Evolutionary conservation across 768 basidiomycete genomes (phyloP).

Genomic region (Arthromyces matolae): DNA sequence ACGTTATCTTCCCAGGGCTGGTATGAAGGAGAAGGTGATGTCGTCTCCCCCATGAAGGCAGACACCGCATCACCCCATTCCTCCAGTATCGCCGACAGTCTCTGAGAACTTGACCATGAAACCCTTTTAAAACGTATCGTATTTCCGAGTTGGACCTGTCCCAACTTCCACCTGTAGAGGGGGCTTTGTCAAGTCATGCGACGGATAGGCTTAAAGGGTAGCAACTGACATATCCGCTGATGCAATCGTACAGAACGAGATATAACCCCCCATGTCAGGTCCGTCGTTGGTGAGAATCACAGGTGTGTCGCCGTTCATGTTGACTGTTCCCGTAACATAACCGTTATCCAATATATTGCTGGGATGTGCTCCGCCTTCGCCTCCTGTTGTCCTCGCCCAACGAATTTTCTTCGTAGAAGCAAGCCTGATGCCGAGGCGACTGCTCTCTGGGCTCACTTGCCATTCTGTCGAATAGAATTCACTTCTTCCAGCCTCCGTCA

Average conservation of each 20-base stretch:
- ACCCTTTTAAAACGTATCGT: conserved; percentile 51
- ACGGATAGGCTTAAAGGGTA: not conserved
- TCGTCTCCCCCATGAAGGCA: too few species aligned
- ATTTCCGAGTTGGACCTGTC: conserved; percentile 57
- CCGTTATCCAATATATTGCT: conserved; percentile 65
- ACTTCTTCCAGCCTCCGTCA: conserved; percentile 43
- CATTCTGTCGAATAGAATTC: conserved; percentile 51
- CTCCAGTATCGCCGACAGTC: too few species aligned
- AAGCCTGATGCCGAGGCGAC: conserved; percentile 62
- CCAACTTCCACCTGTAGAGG: conserved; percentile 58
- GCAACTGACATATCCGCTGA: conserved; percentile 45
- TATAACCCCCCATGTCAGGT: conserved; percentile 61
- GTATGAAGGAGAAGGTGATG: too few species aligned
- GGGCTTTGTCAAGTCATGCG: not conserved
- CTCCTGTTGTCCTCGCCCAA: conserved; percentile 56
- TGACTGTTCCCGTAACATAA: conserved; percentile 51
- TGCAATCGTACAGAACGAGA: conserved; percentile 52
- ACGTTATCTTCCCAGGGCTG: too few species aligned
- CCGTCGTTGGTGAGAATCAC: conserved; percentile 61
- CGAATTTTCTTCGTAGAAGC: conserved; percentile 38
- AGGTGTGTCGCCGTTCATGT: conserved; percentile 68
- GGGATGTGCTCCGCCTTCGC: conserved; percentile 67
- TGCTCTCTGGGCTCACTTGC: conserved; percentile 54
- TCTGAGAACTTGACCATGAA: conserved; percentile 35
- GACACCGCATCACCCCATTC: too few species aligned